Conservation (phyloP, 1,139 yeast genomes). For the Taphrina sp. region DNA sequence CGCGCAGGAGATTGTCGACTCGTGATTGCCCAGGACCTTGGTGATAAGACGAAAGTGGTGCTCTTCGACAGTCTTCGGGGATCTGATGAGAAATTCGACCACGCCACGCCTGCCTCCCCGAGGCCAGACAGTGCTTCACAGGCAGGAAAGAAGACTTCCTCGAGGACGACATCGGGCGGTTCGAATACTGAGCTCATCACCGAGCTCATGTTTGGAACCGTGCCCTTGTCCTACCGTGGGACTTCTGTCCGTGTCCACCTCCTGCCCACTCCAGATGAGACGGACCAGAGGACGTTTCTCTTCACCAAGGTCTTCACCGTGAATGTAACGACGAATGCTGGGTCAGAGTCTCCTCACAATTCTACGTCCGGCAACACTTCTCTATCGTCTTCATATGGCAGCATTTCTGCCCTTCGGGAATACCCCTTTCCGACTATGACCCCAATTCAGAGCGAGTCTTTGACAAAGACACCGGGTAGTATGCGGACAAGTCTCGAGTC, state of each 20-base stretch:
- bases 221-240: slow-evolving; percentile 35
- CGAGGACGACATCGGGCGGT: not conserved
- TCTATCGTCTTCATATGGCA: slow-evolving; percentile 22
- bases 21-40: slow-evolving; percentile 29
- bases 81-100: not conserved
- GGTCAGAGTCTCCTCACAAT: not conserved
- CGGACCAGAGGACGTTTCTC: slow-evolving; percentile 21
- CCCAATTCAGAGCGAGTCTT: slow-evolving; percentile 14
- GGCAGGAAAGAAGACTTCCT: not conserved
- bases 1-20: slow-evolving; percentile 6
- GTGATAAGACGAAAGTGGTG: slow-evolving; percentile 31
- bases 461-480: not conserved
- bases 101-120: not conserved
- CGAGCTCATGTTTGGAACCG: slow-evolving; percentile 36
- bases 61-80: slow-evolving; percentile 14
- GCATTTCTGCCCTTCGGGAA: slow-evolving; percentile 12
- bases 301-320: slow-evolving; percentile 35
- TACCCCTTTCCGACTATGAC: slow-evolving; percentile 30
- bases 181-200: slow-evolving; percentile 24
- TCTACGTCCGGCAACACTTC: slow-evolving; percentile 7
- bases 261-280: slow-evolving; percentile 17
- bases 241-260: slow-evolving; percentile 32
- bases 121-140: not conserved
- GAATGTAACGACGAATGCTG: not conserved
- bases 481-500: not conserved